Evolutionary conservation across 495 filamentous ascomycete genomes (phyloP).

Genomic region (Daldinia bambusicola): DNA sequence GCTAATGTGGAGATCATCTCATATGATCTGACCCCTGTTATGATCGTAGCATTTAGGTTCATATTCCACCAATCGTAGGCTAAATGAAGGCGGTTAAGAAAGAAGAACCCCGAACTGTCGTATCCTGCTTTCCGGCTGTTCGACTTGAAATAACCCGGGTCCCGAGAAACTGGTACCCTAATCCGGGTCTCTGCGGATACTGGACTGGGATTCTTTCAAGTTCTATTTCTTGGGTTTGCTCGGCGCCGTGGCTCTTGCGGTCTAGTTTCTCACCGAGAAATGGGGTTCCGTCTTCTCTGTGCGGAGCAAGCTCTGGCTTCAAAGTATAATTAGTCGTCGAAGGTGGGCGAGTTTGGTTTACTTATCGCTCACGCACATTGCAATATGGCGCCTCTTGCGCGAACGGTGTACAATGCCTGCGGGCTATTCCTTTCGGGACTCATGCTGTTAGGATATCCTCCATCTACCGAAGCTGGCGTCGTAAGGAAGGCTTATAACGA

Average conservation of each 20-base stretch:
- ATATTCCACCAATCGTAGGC: slow-evolving; percentile 38
- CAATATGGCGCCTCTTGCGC: slow-evolving; percentile 27
- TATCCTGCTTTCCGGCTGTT: slow-evolving; percentile 28
- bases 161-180: slow-evolving; percentile 24
- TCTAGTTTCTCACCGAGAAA: slow-evolving; percentile 33
- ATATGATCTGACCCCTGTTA: slow-evolving; percentile 18
- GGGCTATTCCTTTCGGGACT: slow-evolving; percentile 32
- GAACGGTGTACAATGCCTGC: slow-evolving; percentile 23
- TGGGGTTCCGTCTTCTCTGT: slow-evolving; percentile 19
- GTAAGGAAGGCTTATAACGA: slow-evolving; percentile 6
- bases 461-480: slow-evolving; percentile 23
- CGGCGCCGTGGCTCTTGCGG: slow-evolving; percentile 27
- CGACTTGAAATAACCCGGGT: slow-evolving; percentile 40
- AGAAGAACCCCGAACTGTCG: neutral
- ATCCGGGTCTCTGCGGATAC: slow-evolving; percentile 22
- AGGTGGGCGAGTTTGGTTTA: neutral
- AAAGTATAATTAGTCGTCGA: slow-evolving; percentile 14
- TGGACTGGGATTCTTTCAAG: slow-evolving; percentile 25
- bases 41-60: slow-evolving; percentile 19
- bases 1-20: neutral
- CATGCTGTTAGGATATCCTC: slow-evolving; percentile 18
- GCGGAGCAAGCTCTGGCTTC: slow-evolving; percentile 7
- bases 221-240: slow-evolving; percentile 27
- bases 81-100: neutral
- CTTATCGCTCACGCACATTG: neutral